Base-by-base conservation (phyloP, 495 filamentous ascomycete genomes). In the Podospora comata region DNA sequence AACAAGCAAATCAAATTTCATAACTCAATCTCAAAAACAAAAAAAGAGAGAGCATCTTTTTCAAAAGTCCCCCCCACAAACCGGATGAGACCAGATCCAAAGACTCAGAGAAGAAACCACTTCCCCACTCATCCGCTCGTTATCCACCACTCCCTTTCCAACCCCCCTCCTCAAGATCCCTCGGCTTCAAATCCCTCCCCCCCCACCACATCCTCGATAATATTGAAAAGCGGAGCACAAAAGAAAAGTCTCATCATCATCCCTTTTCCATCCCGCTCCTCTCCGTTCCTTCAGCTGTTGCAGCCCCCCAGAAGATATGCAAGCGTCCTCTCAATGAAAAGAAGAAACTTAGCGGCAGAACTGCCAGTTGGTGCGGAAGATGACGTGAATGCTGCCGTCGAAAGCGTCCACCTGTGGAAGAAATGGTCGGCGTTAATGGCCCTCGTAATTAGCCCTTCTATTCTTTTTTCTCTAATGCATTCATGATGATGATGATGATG, bases 381-480 rank as follows among this genome's bases (percentile, higher is more conserved):
- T 62, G 56, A 77, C 63, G 58, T 75, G 73, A 15, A 77, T 55
- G 65, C 64, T 71, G 53, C 75, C 75, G 48, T 77, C 75, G 62
- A 77, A 74, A 18, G 75, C 70, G 60, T 77, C 75, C 67, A 77
- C 71, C 75, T 77, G 63, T 68, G 27, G 16, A 34, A n/a, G 20
- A 11, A 53, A 32, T 60, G n/a, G 18, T 34, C 39, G 53, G 4
- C n/a, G 11, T 15, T n/a, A 66, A 59, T 62, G n/a, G 7, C 64
- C 62, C 62, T 60, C 67, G 60, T 23, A 67, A 48, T 69, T 75
- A 67, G 57, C 65, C 55, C 55, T 18, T 69, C 61, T 67, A 32
- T 67, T 67, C 53, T 70, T 62, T 64, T 63, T 61, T 61, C 32
- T 60, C 66, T 67, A 62, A 28, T 26, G 30, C 16, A 62, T 18